Evolutionary conservation across 768 basidiomycete species (phyloP), one percentile per base, ranked within the genome.

Genomic region (Tricholoma matsutake): DNA sequence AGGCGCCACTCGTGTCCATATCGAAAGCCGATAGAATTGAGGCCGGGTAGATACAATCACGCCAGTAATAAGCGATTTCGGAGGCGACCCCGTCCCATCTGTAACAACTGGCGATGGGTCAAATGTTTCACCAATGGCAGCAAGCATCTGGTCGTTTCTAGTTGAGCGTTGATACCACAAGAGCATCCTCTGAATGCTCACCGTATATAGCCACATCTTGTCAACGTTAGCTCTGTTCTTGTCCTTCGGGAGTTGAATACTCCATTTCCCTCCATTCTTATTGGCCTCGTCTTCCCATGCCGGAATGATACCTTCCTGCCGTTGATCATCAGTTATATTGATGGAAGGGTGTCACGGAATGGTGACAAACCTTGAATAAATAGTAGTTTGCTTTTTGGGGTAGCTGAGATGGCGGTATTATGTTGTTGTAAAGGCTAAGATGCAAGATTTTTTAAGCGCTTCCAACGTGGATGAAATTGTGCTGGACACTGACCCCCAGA

Each of bases 301-400:
- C 6, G 95, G 95, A 65, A 96, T 96, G 65, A 98, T 97, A 28
- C 89, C 92, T 68, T 94, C 94, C 94, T 96, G 68, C 25, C 41
- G 20, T 55, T 10, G 35, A 53, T 45, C 31, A 55, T 65, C n/a
- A 66, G 57, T 35, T 53, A 10, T 2, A 41, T 58, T 28, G n/a
- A 25, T 0, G 28, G 13, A 16, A n/a, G 20, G 1, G 37, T 3
- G 37, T 22, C 32, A 29, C 34, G 5, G 20, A 43, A 52, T 8
- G 10, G 34, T 20, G 4, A 76, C 85, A 53, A 56, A 88, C 93
- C 83, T 97, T 98, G 87, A 99, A 98, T 64, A 99, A 81, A 79
- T 98, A 99, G 75, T 99, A 99, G 72, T 98, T 98, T n/a, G 95
- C 94, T 79, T 97, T 98, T 75, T 88, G 88, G 39, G 94, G 93